Conservation (phyloP, 768 basidiomycete genomes). For the Termitomyces sp. region DNA sequence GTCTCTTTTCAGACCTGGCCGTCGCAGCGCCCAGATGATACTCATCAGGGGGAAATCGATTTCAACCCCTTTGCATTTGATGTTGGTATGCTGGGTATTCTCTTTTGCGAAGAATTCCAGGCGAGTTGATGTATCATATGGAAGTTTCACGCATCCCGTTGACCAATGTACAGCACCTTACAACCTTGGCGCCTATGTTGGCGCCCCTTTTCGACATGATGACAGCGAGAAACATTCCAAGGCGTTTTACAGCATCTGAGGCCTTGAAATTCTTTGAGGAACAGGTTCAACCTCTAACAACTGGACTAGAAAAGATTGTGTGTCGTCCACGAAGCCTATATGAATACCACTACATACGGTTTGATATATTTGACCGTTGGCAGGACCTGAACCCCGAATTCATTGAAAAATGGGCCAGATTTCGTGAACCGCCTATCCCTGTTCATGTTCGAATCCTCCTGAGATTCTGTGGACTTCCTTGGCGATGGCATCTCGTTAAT, state of each 20-base stretch:
- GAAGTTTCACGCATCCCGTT: too few relatives aligned
- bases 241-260: background rate
- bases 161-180: background rate
- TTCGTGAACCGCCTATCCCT: background rate
- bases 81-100: background rate
- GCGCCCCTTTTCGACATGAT: background rate
- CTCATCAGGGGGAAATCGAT: background rate
- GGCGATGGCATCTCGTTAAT: background rate
- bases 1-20: background rate
- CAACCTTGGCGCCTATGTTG: background rate
- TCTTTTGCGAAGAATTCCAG: background rate
- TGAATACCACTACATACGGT: too few relatives aligned
- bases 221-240: background rate
- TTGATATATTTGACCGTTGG: background rate
- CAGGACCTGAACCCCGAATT: background rate
- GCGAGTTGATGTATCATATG: background rate
- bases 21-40: background rate
- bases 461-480: background rate
- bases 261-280: background rate
- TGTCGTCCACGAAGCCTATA: background rate
- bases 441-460: background rate
- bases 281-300: background rate
- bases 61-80: background rate
- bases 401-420: background rate
- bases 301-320: background rate